Evolutionary conservation across 1,139 yeast genomes (phyloP), one percentile per base, ranked within the genome.

Genomic region (Insectozyma bohioensis): DNA sequence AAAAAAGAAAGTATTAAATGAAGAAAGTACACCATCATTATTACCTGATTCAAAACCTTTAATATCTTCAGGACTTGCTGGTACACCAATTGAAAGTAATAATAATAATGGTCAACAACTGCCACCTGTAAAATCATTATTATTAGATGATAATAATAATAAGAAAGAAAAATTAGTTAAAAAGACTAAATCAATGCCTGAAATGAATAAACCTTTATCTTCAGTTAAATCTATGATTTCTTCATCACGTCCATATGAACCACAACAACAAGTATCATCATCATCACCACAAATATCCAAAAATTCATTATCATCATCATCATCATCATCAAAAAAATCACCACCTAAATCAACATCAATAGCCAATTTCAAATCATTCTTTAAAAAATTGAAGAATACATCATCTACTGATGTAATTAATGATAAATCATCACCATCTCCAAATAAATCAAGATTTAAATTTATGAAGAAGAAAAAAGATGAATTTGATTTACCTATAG

Each of bases 311-410:
- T 14, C 25, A 5, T 14, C 19, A 7, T 4, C 25, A 4, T 12
- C 24, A 6, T 11, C 12, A 24, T 21, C 28, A 2, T 12, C 24
- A 2, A 27, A 28, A 7, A 27, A 30, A 18, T 15, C 37, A 19
- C 16, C 15, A 21, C 13, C 20, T 3, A 31, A 26, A 12, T 30
- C 34, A 10, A 12, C 34, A 13, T 30, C 40, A 16, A 25, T 30
- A 3, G 10, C 24, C 9, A 34, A 34, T 22, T 40, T 40, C 25
- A 35, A 33, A 27, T 34, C 40, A 18, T 37, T 40, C 13, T 40
- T 40, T 28, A 37, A 37, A 23, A 37, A 33, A 26, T 33, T 35
- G 12, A 31, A 19, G 24, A 26, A 12, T 12, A 23, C 13, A 18
- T 23, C 39, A 21, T 27, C 22, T 21, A 30, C 22, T 16, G 33